phyloP scores from a whole-genome alignment of 768 basidiomycete species.

The Gloeophyllum trabeum region DNA sequence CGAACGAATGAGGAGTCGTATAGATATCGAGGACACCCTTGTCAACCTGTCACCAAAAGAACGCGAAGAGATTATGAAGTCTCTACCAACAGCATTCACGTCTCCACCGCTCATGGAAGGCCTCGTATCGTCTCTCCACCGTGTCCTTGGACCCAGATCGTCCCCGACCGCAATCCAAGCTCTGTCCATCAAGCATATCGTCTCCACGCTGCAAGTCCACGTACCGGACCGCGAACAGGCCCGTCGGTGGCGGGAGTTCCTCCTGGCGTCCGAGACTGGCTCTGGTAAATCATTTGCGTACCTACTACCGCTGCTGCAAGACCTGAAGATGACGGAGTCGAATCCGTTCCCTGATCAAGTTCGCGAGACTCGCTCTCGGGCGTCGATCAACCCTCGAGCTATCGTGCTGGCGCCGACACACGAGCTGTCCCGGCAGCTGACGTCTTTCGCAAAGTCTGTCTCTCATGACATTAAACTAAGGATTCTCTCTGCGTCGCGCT shows the following conservation, averaged over 20 bases:
- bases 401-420: constrained; percentile 83
- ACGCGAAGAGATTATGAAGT: too few species aligned
- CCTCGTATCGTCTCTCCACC: constrained; percentile 43
- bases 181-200: constrained; percentile 55
- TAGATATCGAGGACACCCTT: too few species aligned
- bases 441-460: constrained; percentile 62
- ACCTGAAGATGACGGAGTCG: constrained; percentile 58
- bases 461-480: constrained; percentile 68
- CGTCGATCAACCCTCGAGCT: too few species aligned
- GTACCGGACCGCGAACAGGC: constrained; percentile 16
- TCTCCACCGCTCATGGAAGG: constrained; percentile 64
- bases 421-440: constrained; percentile 76
- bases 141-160: constrained; percentile 43
- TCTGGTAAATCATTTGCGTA: constrained; percentile 91
- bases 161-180: constrained; percentile 73
- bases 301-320: constrained; percentile 72
- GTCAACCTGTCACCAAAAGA: too few species aligned
- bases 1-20: too few species aligned
- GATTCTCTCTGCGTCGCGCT: constrained; percentile 58
- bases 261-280: constrained; percentile 84
- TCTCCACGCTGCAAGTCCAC: constrained; percentile 15
- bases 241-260: constrained; percentile 32
- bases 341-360: not conserved
- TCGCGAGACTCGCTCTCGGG: constrained; percentile 2
- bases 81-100: too few species aligned